A percentile compares a stretch with the other conserved stretches of the same genome.
These are phyloP conservation scores for Phyllosticta capitalensis DNA, from an alignment of 2,329 filamentous ascomycete genomes.

Conservation along the genomic window DNA sequence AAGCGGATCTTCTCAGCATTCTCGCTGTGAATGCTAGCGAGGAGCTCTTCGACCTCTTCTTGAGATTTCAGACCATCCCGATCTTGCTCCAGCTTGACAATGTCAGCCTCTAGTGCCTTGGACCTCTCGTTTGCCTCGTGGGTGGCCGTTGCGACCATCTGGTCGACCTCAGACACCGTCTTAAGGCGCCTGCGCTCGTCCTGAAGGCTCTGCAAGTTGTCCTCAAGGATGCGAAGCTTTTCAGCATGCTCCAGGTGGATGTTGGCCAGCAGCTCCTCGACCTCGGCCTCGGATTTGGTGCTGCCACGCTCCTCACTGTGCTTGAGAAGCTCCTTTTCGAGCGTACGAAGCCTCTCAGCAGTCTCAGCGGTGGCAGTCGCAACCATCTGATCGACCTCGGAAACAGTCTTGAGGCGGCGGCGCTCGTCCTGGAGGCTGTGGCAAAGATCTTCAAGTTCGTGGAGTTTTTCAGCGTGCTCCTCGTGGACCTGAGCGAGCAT, in stretches of 20 bases:
- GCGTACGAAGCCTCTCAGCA: neutral
- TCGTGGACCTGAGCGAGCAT: conserved; percentile 3
- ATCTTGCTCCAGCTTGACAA: conserved; percentile 1
- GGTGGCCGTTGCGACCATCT: conserved; percentile 1
- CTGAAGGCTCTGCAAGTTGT: conserved; percentile 3
- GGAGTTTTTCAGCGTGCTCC: neutral
- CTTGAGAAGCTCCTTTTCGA: neutral
- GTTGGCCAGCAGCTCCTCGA: conserved; percentile 4
- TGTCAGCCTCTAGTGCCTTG: conserved; percentile 1
- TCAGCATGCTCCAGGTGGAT: conserved; percentile 6
- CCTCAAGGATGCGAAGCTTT: conserved; percentile 2
- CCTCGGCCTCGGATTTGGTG: conserved; percentile 1
- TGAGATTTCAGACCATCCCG: neutral
- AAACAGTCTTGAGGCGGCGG: neutral
- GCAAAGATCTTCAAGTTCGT: neutral
- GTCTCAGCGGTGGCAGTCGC: neutral
- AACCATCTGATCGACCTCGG: neutral
- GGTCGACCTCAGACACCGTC: conserved; percentile 3
- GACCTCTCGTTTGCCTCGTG: conserved; percentile 1
- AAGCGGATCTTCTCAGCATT: neutral
- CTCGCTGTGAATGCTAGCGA: neutral
- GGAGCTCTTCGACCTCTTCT: neutral
- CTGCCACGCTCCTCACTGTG: neutral
- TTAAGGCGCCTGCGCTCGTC: conserved; percentile 7
- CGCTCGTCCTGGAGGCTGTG: neutral